Evolutionary conservation across 306 rosid species (phyloP).

Genomic region (Rubus idaeus): DNA sequence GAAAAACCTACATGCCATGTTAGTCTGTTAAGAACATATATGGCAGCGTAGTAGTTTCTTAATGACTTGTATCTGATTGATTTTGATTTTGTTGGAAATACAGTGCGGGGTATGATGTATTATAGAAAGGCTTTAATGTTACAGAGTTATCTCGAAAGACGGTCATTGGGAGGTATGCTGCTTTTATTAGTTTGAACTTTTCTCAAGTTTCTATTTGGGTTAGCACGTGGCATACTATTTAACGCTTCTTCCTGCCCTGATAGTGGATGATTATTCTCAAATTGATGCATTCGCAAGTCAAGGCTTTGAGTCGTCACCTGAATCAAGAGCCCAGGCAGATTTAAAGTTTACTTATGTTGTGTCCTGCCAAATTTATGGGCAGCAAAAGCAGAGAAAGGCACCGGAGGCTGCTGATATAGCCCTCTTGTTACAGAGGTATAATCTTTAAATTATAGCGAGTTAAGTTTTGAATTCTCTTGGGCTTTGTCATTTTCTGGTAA

Average conservation of each 20-base stretch:
- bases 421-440: slow-evolving; percentile 85
- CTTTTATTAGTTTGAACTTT: slow-evolving; percentile 13
- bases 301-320: slow-evolving; percentile 83
- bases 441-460: background rate
- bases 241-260: slow-evolving; percentile 11
- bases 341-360: slow-evolving; percentile 93
- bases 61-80: slow-evolving; percentile 6
- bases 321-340: slow-evolving; percentile 92
- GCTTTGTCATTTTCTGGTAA: background rate
- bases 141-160: slow-evolving; percentile 82
- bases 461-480: background rate
- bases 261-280: slow-evolving; percentile 62
- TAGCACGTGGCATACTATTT: slow-evolving; percentile 17
- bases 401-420: slow-evolving; percentile 93
- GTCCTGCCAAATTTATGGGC: slow-evolving; percentile 99
- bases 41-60: slow-evolving; percentile 1
- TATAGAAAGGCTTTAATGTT: slow-evolving; percentile 95
- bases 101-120: slow-evolving; percentile 99
- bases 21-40: background rate
- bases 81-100: slow-evolving; percentile 34
- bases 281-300: slow-evolving; percentile 52
- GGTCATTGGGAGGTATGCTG: slow-evolving; percentile 73
- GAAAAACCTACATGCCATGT: background rate
- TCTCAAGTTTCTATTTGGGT: slow-evolving; percentile 13
- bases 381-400: slow-evolving; percentile 73